Evolutionary conservation across 352 stramenopile species (phyloP), one percentile per base, ranked within the genome.

Genomic region (Pythium apleroticum): DNA sequence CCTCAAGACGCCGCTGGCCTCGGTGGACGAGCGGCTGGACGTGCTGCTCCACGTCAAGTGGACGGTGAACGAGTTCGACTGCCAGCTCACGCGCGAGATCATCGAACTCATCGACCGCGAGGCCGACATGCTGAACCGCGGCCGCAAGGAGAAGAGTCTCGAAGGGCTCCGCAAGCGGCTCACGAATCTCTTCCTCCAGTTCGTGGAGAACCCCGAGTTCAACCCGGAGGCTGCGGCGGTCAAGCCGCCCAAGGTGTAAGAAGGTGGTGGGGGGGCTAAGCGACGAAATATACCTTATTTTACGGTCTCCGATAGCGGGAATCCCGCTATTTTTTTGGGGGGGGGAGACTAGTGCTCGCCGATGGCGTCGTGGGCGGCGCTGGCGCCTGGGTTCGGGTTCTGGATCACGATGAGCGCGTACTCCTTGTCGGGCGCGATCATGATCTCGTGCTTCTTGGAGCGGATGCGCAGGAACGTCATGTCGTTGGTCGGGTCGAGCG

Each of bases 351-450:
- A 48, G 58, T 72, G 74, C n/a, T 59, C 66, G 30, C 37, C 62
- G 24, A 73, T 61, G 8, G 52, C 67, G 52, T 76, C 31, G 3
- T 88, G 62, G 46, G 30, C 20, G 9, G 45, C 31, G 2, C 28
- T 73, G 1, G 77, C 69, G 41, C 78, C 75, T 28, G 82, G 77
- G 66, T 94, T 91, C 33, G 85, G 84, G 60, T 96, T 96, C 76
- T 98, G 92, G 60, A 98, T 88, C 48, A 98, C 93, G 41, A 98
- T 96, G 45, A 98, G 79, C 65, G 96, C 80, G 69, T 97, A 98
- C 57, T 97, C 90, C 61, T 98, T 97, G 59, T 98, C 91, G 15
- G 88, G 88, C 8, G 83, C 80, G 65, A 98, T 94, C 86, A 98
- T 96, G 59, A 98, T 96, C 81, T 98, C 95, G 71, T 97, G 81